These are phyloP conservation scores for Cyberlindnera subsufficiens DNA, from an alignment of 805 yeast genomes.

Conservation along the genomic window DNA sequence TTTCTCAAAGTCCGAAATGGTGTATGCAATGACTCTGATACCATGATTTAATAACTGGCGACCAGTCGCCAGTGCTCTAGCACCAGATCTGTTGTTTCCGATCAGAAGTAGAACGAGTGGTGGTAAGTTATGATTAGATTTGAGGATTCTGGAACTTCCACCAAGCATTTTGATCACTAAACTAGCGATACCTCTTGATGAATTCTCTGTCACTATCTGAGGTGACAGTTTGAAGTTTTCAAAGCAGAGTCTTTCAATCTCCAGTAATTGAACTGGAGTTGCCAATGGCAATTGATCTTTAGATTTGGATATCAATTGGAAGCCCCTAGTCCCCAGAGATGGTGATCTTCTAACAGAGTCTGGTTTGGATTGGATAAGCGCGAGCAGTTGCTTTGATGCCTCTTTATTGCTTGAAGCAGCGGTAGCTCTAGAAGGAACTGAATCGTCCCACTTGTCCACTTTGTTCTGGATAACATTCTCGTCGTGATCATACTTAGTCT, in stretches of 20 bases:
- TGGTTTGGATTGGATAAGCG: conserved; percentile 2
- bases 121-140: conserved; percentile 69
- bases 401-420: conserved; percentile 4
- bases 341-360: conserved; percentile 7
- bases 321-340: conserved; percentile 6
- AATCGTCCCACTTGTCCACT: conserved; percentile 15
- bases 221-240: conserved; percentile 48
- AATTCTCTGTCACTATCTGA: conserved; percentile 50
- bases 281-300: conserved; percentile 48
- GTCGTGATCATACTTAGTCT: conserved; percentile 54
- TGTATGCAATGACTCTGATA: conserved; percentile 47
- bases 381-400: conserved; percentile 6
- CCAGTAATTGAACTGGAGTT: conserved; percentile 73
- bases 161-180: conserved; percentile 60
- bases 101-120: conserved; percentile 68
- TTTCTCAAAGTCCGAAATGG: conserved; percentile 11
- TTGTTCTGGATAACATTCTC: conserved; percentile 54
- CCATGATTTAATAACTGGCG: conserved; percentile 74
- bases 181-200: conserved; percentile 60
- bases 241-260: conserved; percentile 56
- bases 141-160: conserved; percentile 59
- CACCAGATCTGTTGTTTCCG: conserved; percentile 73
- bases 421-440: conserved; percentile 5
- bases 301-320: conserved; percentile 2
- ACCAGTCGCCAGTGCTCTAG: conserved; percentile 71